Evolutionary conservation across 441 rosid genomes (phyloP), one percentile per base, ranked within the genome.

Genomic region (Populus trichocarpa): DNA sequence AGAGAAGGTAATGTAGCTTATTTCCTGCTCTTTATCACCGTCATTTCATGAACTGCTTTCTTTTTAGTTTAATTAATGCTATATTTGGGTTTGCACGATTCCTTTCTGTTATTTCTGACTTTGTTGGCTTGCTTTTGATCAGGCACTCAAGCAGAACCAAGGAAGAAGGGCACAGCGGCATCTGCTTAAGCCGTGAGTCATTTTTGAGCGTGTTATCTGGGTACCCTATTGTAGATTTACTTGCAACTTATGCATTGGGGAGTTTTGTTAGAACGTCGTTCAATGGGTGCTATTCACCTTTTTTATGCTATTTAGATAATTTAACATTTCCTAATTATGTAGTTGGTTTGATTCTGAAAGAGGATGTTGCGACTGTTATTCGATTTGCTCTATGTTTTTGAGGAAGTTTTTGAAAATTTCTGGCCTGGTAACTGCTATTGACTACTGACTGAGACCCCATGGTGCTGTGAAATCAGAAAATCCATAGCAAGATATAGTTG

Each of bases 101-200:
- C 16, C 16, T 74, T 73, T 25, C 0, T 69, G 20, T 74, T 35
- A 8, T 30, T 67, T 68, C 32, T 70, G 61, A 73, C 65, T 26
- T 16, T 18, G 6, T 32, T 75, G 38, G 28, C 30, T 78, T 64
- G 72, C 25, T 32, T 20, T 11, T 78, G 69, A 36, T 8, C 36
- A 93, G 96, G 94, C 46, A 91, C 89, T 53, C 81, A 90, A 87
- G 94, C 96, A 11, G 87, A 92, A 50, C 96, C 96, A 46, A 89
- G 91, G 92, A 90, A 85, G 80, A 87, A 83, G 83, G 89, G 81
- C 28, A 90, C 88, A n/a, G 85, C 88, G 10, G 85, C 96, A 69
- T 83, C 95, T 65, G 84, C 91, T 57, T 92, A 85, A 86, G 85
- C 23, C 23, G 28, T 25, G 26, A 75, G 75, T 66, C 70, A 50